Evolutionary conservation across 78 protist species (phyloP).

Genomic region (Dictyostelium brefeldianum): DNA sequence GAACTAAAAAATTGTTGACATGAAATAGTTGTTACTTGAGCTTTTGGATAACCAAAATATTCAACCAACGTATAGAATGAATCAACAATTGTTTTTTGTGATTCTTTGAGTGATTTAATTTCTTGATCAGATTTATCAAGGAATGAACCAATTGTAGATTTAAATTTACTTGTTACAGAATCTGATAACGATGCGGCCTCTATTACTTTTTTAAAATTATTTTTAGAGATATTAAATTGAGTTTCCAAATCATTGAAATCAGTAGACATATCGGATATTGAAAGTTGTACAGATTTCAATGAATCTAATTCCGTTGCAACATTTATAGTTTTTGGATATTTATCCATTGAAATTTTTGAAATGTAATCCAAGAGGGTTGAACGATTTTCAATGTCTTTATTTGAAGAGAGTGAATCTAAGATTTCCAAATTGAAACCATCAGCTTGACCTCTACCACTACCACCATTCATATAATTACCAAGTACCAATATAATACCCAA

Average conservation of each 20-base stretch:
- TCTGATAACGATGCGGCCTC: neutral
- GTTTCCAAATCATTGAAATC: conserved; percentile 65
- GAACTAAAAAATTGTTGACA: conserved; percentile 74
- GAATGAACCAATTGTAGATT: neutral
- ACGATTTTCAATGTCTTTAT: conserved; percentile 53
- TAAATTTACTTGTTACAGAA: neutral
- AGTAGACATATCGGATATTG: conserved; percentile 43
- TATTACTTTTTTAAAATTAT: neutral
- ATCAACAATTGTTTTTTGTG: conserved; percentile 22
- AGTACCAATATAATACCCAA: conserved; percentile 68
- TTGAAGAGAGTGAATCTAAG: conserved; percentile 32
- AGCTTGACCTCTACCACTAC: conserved; percentile 69
- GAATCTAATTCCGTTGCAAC: conserved; percentile 51
- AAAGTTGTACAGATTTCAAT: conserved; percentile 39
- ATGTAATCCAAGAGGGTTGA: conserved; percentile 40
- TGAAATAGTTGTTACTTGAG: neutral
- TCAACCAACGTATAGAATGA: conserved; percentile 17
- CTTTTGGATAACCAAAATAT: conserved; percentile 61
- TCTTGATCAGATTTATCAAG: neutral
- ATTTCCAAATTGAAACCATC: conserved; percentile 72
- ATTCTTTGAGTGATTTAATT: conserved; percentile 28
- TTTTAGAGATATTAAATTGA: conserved; percentile 20
- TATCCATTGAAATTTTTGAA: conserved; percentile 38
- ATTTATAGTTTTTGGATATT: conserved; percentile 53
- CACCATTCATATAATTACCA: conserved; percentile 80